These are phyloP conservation scores for Penicillium hesseltinei DNA, from an alignment of 2,329 filamentous ascomycete species.

Conservation along the genomic window DNA sequence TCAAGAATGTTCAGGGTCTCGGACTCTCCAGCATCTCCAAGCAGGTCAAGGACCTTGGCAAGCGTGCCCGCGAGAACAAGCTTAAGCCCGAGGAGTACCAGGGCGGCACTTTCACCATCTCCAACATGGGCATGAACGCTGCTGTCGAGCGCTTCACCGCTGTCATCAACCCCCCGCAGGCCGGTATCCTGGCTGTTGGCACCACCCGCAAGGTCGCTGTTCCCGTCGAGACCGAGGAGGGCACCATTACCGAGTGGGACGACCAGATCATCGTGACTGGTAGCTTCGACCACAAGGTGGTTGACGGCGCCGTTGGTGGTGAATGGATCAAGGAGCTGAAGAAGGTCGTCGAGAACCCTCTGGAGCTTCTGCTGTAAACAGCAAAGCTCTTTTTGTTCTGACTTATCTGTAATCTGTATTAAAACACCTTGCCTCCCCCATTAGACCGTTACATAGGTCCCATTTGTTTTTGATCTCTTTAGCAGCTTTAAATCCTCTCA, in stretches of 20 bases:
- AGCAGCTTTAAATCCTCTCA: slow-evolving; percentile 32
- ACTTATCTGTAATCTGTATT: slow-evolving; percentile 37
- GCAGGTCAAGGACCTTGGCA: slow-evolving; percentile 93
- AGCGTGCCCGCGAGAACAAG: slow-evolving; percentile 94
- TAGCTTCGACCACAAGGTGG: slow-evolving; percentile 98
- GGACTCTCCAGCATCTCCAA: slow-evolving; percentile 85
- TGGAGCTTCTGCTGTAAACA: slow-evolving; percentile 82
- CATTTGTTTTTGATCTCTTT: slow-evolving; percentile 30
- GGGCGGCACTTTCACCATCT: slow-evolving; percentile 97
- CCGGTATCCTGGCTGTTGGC: slow-evolving; percentile 90
- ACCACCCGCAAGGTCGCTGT: slow-evolving; percentile 94
- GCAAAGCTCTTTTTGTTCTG: slow-evolving; percentile 7
- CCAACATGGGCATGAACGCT: slow-evolving; percentile 99
- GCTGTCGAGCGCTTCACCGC: slow-evolving; percentile 97
- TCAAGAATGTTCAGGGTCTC: slow-evolving; percentile 80
- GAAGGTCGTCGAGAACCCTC: slow-evolving; percentile 95
- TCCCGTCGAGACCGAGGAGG: slow-evolving; percentile 80
- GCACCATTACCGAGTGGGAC: slow-evolving; percentile 80
- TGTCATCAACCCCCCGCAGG: slow-evolving; percentile 98
- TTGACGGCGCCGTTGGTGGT: slow-evolving; percentile 92
- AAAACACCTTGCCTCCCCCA: slow-evolving; percentile 30
- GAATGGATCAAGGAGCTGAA: slow-evolving; percentile 98
- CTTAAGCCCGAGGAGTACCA: slow-evolving; percentile 99
- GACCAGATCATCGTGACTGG: slow-evolving; percentile 94
- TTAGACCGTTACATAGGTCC: slow-evolving; percentile 28